Evolutionary conservation across 768 basidiomycete genomes (phyloP).

Genomic region (Hypholoma fasciculare): DNA sequence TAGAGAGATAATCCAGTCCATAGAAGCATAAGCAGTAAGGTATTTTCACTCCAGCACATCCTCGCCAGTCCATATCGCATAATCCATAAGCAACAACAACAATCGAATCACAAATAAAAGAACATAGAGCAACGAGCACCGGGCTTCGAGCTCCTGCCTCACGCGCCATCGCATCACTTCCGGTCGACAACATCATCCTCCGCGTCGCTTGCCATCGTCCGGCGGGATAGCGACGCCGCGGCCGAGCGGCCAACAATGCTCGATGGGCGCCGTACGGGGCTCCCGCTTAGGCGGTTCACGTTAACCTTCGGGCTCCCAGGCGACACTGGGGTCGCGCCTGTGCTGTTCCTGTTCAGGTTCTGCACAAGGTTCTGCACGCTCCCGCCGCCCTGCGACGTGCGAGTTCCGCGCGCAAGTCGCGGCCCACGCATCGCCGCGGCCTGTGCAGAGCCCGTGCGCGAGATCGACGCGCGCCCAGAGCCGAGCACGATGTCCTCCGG

Average conservation of each 20-base stretch:
- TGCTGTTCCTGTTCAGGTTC: slow-evolving; percentile 53
- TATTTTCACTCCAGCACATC: neutral
- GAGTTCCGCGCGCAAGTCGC: slow-evolving; percentile 43
- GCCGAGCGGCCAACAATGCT: slow-evolving; percentile 48
- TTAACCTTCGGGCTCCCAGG: slow-evolving; percentile 41
- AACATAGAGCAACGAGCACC: neutral
- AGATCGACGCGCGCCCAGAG: slow-evolving; percentile 38
- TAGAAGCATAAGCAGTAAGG: slow-evolving; percentile 10
- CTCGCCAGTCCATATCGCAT: slow-evolving; percentile 2
- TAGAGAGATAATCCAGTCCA: slow-evolving; percentile 3
- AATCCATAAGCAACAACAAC: neutral
- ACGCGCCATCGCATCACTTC: slow-evolving; percentile 18
- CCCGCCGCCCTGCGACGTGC: slow-evolving; percentile 42
- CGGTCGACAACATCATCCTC: slow-evolving; percentile 68
- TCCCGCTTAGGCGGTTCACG: slow-evolving; percentile 42
- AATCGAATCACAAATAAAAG: neutral
- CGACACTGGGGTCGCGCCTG: slow-evolving; percentile 26
- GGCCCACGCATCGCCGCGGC: slow-evolving; percentile 26
- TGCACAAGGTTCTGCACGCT: slow-evolving; percentile 58
- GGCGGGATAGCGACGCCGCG: slow-evolving; percentile 58
- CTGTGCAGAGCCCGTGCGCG: slow-evolving; percentile 48
- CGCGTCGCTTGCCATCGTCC: slow-evolving; percentile 83
- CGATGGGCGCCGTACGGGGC: slow-evolving; percentile 43
- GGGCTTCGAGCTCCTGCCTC: neutral
- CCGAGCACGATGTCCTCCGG: slow-evolving; percentile 35